phyloP scores from a whole-genome alignment of 495 filamentous ascomycete species.

The Terfezia claveryi region DNA sequence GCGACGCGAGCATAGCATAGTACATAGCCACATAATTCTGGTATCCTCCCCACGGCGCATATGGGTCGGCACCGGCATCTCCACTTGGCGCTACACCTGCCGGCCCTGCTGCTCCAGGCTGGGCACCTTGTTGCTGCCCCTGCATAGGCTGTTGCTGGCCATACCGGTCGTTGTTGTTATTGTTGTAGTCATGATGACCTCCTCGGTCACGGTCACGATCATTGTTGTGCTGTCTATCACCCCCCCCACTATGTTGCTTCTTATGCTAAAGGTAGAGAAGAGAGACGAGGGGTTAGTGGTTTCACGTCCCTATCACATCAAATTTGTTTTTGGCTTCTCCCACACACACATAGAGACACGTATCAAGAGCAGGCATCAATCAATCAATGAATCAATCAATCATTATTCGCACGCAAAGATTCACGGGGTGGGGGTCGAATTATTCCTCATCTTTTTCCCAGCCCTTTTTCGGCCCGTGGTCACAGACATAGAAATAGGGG shows the following conservation, averaged over 20 bases:
- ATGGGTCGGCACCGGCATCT: slow-evolving; percentile 9
- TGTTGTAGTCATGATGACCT: slow-evolving; percentile 1
- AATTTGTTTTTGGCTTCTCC: neutral
- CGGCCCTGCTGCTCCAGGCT: neutral
- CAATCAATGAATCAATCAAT: too few species aligned
- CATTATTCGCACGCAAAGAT: too few species aligned
- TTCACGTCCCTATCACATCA: neutral
- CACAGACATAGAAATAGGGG: too few species aligned
- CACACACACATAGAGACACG: too few species aligned
- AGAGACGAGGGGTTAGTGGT: neutral
- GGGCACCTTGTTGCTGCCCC: slow-evolving; percentile 6
- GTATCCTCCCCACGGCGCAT: slow-evolving; percentile 19
- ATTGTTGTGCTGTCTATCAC: neutral
- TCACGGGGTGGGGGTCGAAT: too few species aligned
- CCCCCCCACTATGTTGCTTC: neutral
- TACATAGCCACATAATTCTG: slow-evolving; percentile 19
- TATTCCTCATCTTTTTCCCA: too few species aligned
- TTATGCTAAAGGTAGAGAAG: neutral
- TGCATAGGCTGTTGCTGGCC: slow-evolving; percentile 8
- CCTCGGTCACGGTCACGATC: neutral
- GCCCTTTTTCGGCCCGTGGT: too few species aligned
- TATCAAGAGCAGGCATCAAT: too few species aligned
- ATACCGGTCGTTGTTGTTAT: slow-evolving; percentile 12
- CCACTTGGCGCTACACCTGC: neutral
- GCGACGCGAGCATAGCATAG: slow-evolving; percentile 17